Conservation (phyloP, 768 basidiomycete species). For the Lentinula aciculospora region DNA sequence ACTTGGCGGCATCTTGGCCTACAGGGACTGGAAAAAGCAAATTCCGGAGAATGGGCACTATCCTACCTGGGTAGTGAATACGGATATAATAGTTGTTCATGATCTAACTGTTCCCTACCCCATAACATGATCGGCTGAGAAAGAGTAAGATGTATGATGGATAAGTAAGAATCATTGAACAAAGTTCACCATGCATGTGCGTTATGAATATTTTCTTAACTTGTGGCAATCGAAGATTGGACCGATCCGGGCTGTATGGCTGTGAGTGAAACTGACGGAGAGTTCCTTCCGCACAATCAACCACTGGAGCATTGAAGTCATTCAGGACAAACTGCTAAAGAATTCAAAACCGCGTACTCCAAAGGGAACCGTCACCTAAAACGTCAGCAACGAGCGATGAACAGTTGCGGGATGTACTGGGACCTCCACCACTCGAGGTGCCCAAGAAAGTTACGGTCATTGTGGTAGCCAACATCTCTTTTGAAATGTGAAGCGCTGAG, state of each 20-base stretch:
- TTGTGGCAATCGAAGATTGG: slow-evolving; percentile 26
- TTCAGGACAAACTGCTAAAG: slow-evolving; percentile 6
- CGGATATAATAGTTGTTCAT: background rate
- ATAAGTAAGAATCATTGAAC: background rate
- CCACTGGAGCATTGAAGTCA: slow-evolving; percentile 40
- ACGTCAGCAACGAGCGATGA: slow-evolving; percentile 66
- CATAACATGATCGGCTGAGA: slow-evolving; percentile 67
- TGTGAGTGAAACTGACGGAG: slow-evolving; percentile 60
- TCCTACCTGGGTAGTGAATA: slow-evolving; percentile 7
- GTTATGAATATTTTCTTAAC: slow-evolving; percentile 76
- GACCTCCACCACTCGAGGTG: slow-evolving; percentile 74
- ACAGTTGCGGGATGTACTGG: slow-evolving; percentile 67
- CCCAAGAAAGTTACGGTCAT: slow-evolving; percentile 70
- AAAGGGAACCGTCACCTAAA: slow-evolving; percentile 47
- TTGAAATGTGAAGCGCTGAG: slow-evolving; percentile 8
- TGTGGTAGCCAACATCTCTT: slow-evolving; percentile 25
- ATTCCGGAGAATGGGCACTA: slow-evolving; percentile 60
- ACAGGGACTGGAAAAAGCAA: slow-evolving; percentile 42
- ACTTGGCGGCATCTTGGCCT: slow-evolving; percentile 11
- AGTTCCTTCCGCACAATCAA: slow-evolving; percentile 83
- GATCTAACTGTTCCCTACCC: slow-evolving; percentile 26
- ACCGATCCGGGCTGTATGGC: slow-evolving; percentile 24
- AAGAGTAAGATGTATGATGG: background rate
- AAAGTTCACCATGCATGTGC: slow-evolving; percentile 68
- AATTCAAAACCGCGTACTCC: slow-evolving; percentile 46